Base-by-base conservation (phyloP, 331 rosid genomes). In the Malus hybrid region DNA sequence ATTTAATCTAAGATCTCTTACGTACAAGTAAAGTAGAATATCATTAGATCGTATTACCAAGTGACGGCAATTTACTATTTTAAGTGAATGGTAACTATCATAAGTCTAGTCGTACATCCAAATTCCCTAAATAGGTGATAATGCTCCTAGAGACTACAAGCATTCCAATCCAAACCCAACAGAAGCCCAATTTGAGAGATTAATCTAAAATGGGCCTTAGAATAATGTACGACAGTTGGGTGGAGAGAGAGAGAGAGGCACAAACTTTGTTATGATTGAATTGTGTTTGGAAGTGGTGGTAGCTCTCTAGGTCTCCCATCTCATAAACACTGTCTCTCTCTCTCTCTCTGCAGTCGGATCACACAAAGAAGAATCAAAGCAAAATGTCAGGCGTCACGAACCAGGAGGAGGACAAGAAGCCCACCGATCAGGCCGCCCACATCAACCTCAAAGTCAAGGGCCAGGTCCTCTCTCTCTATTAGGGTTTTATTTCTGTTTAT, bases 401-500 rank as follows among this genome's bases (percentile, higher is more conserved):
- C 78, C 87, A 80, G 74, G 97, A 91, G 44, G 97, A 91, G 56
- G 96, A 91, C 70, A 91, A 86, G 88, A 91, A 91, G 87, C 95
- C 95, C 5, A 78, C 79, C 24, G 90, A 88, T 57, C 90, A 86
- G 71, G 80, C 86, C 6, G 91, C 85, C 2, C 96, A 89, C 80
- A 92, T 92, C 84, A 92, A 90, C 69, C 97, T 92, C 70, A 92
- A 89, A 86, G 96, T 92, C 69, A 89, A 88, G 84, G 91, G 90
- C 29, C 96, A 92, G 97, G 96, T 92, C 36, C 78, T 39, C 5
- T 52, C 1, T 60, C 65, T 13, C 34, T 71, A 32, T 28, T 39
- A 39, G 46, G 46, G 42, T 10, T 70, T 59, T 34, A 20, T 31
- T 18, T 60, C 28, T 20, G 66, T 18, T n/a, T n/a, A 13, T 22